These are phyloP conservation scores for Rhizodiscina lignyota DNA, from an alignment of 495 filamentous ascomycete species.

Conservation along the genomic window DNA sequence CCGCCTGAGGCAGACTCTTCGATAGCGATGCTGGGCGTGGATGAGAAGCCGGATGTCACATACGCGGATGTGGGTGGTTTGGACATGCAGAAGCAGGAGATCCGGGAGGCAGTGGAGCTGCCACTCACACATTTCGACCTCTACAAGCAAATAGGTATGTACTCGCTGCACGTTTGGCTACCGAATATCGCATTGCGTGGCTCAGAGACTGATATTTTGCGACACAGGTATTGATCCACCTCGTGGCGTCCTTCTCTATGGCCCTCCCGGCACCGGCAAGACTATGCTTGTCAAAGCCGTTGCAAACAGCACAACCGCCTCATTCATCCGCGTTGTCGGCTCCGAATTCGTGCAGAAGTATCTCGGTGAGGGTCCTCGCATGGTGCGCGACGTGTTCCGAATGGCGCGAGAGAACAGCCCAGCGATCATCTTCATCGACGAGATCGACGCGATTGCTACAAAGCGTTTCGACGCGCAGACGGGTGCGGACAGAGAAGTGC, in stretches of 20 bases:
- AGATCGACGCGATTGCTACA: constrained; percentile 96
- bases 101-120: constrained; percentile 90
- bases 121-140: constrained; percentile 94
- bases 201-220: not conserved
- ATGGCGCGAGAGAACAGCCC: constrained; percentile 98
- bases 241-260: constrained; percentile 88
- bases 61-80: constrained; percentile 95
- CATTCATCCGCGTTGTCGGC: constrained; percentile 94
- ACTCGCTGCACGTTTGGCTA: not conserved
- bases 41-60: constrained; percentile 96
- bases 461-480: constrained; percentile 98
- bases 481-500: constrained; percentile 91
- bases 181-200: not conserved
- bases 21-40: constrained; percentile 90
- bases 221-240: constrained; percentile 86
- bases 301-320: constrained; percentile 93
- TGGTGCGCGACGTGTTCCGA: constrained; percentile 97
- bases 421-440: constrained; percentile 98
- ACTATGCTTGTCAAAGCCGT: constrained; percentile 99
- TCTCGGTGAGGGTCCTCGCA: constrained; percentile 88
- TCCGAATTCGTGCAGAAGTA: constrained; percentile 99
- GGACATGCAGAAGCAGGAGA: constrained; percentile 99
- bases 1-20: constrained; percentile 95
- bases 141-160: constrained; percentile 80
- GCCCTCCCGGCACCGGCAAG: constrained; percentile 93